Percentiles rank a stretch among this genome's conserved stretches.
Conservation (phyloP, 345 rosid genomes). For the Melaleuca quinquenervia region DNA sequence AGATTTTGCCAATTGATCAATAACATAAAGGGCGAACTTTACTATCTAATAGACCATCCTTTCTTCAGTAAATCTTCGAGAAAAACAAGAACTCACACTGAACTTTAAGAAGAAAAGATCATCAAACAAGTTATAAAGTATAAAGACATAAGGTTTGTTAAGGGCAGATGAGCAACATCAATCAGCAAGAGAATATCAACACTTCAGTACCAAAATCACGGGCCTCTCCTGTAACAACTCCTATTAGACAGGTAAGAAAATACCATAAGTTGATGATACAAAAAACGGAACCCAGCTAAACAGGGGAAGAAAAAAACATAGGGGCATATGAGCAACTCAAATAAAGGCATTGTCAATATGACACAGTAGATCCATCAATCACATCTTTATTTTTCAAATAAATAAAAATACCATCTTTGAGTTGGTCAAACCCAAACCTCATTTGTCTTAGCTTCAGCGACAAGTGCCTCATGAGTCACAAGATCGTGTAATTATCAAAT, state of each 20-base stretch:
- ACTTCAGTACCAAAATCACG: neutral
- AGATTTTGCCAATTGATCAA: neutral
- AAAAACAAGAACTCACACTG: neutral
- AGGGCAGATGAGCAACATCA: neutral
- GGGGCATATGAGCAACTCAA: neutral
- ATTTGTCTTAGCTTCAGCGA: neutral
- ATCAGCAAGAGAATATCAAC: neutral
- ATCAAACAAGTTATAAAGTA: neutral
- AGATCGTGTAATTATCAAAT: neutral
- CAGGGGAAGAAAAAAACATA: neutral
- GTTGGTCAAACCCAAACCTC: neutral
- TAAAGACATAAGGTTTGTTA: neutral
- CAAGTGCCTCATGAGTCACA: neutral
- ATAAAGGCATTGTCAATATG: neutral
- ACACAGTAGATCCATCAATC: neutral
- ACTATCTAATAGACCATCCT: neutral
- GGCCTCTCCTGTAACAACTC: neutral
- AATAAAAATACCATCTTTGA: neutral
- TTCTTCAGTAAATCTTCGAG: neutral
- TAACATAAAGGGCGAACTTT: neutral
- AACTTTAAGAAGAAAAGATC: neutral
- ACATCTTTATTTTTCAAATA: neutral
- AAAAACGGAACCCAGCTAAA: neutral
- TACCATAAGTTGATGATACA: neutral
- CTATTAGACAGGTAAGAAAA: neutral